A percentile compares a stretch with the other conserved stretches of the same genome.
Evolutionary conservation across 495 filamentous ascomycete species (phyloP).

Genomic region (Platismatia glauca): DNA sequence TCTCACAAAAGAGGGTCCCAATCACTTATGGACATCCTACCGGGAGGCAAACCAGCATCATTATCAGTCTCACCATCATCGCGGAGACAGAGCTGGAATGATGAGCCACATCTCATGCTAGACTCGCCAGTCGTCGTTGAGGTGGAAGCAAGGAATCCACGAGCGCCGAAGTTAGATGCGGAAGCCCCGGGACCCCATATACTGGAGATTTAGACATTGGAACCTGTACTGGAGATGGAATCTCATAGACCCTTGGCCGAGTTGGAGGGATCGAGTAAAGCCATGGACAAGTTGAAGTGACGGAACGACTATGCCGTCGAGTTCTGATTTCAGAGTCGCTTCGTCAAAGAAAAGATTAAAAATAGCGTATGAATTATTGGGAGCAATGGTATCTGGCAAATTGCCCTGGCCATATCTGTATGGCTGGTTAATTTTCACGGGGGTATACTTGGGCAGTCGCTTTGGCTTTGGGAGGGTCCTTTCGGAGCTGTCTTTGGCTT

Average conservation of each 20-base stretch:
- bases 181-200: not conserved
- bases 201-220: not conserved
- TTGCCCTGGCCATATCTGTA: no score
- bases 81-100: no score
- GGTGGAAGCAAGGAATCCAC: not conserved
- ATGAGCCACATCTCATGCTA: not conserved
- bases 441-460: no score
- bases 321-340: no score
- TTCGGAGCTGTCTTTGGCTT: no score
- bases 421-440: no score
- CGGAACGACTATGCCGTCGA: no score
- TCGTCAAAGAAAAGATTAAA: no score
- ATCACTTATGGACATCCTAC: not conserved
- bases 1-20: not conserved
- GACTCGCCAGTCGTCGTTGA: not conserved
- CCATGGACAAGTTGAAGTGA: no score
- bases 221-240: not conserved
- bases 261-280: not conserved
- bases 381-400: no score
- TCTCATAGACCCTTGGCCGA: not conserved
- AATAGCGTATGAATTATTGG: no score
- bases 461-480: no score
- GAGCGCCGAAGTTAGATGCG: not conserved
- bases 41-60: not conserved
- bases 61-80: not conserved